These are phyloP conservation scores for Ustulina deusta DNA, from an alignment of 2,329 filamentous ascomycete genomes.

Conservation along the genomic window DNA sequence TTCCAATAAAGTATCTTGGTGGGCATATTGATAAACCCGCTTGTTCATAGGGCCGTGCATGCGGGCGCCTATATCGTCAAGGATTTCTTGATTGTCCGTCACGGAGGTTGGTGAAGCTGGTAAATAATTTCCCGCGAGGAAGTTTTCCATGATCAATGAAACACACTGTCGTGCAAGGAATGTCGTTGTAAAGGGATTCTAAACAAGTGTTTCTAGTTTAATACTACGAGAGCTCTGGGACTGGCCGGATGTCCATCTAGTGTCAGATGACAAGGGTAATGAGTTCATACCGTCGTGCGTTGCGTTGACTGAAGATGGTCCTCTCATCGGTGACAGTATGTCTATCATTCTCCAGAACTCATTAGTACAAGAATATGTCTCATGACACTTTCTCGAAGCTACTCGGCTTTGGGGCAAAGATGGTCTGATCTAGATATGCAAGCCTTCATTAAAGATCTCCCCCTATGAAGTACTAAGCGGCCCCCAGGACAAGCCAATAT, in stretches of 20 bases:
- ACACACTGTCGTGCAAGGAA: background rate
- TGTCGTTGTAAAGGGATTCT: background rate
- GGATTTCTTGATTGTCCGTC: constrained; percentile 39
- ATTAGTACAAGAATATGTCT: background rate
- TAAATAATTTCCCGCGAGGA: constrained; percentile 2
- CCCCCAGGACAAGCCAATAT: background rate
- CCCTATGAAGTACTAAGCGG: constrained; percentile 7
- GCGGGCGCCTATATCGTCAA: constrained; percentile 42
- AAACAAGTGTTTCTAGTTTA: no score
- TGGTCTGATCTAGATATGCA: constrained; percentile 9
- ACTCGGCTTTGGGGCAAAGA: constrained; percentile 7
- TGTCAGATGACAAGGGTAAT: background rate
- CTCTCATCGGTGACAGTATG: constrained; percentile 10
- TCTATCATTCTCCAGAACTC: background rate
- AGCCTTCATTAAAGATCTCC: constrained; percentile 1
- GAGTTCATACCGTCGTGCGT: constrained; percentile 14
- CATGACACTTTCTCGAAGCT: constrained; percentile 6
- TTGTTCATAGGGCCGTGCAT: constrained; percentile 46
- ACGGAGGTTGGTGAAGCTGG: constrained; percentile 13
- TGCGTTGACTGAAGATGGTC: constrained; percentile 7
- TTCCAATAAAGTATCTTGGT: constrained; percentile 32
- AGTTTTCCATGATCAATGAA: constrained; percentile 28
- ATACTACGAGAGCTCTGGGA: no score
- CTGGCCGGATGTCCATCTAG: background rate
- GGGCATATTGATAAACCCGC: constrained; percentile 39